phyloP scores from a whole-genome alignment of 371 early-diverging fungal species.

The Saksenaea oblongispora region DNA sequence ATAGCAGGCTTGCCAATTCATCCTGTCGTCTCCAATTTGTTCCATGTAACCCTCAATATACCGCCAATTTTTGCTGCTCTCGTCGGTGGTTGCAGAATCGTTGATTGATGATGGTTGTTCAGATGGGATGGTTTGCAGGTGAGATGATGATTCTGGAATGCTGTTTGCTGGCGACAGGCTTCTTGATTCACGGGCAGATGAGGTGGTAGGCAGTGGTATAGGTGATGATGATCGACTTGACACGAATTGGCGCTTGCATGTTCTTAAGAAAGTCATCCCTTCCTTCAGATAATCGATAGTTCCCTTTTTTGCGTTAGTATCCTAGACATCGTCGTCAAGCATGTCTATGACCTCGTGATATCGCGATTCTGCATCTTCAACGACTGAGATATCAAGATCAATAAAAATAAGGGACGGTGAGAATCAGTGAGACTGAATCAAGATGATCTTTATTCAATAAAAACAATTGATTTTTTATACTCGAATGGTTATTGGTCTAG shows the following conservation, averaged over 20 bases:
- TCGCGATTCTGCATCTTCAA: conserved; percentile 12
- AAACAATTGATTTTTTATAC: too few species aligned
- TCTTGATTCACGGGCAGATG: conserved; percentile 11
- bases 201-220: conserved; percentile 15
- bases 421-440: too few species aligned
- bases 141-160: conserved; percentile 9
- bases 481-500: too few species aligned
- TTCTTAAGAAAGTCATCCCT: conserved; percentile 12
- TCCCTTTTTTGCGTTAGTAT: conserved; percentile 10
- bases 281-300: conserved; percentile 12
- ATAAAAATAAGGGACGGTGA: too few species aligned
- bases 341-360: conserved; percentile 11
- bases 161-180: conserved; percentile 7
- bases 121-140: conserved; percentile 3
- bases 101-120: conserved; percentile 9
- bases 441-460: too few species aligned
- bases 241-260: conserved; percentile 9
- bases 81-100: neutral
- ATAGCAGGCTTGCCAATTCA: conserved; percentile 10
- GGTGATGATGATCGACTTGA: conserved; percentile 29
- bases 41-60: conserved; percentile 12
- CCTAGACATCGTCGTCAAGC: conserved; percentile 10
- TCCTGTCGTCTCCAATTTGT: conserved; percentile 2
- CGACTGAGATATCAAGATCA: too few species aligned
- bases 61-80: conserved; percentile 12